Percentiles rank a stretch among this genome's conserved stretches.
Evolutionary conservation across 192 early-diverging fungal species (phyloP).

Genomic region (Linnemannia zychae): DNA sequence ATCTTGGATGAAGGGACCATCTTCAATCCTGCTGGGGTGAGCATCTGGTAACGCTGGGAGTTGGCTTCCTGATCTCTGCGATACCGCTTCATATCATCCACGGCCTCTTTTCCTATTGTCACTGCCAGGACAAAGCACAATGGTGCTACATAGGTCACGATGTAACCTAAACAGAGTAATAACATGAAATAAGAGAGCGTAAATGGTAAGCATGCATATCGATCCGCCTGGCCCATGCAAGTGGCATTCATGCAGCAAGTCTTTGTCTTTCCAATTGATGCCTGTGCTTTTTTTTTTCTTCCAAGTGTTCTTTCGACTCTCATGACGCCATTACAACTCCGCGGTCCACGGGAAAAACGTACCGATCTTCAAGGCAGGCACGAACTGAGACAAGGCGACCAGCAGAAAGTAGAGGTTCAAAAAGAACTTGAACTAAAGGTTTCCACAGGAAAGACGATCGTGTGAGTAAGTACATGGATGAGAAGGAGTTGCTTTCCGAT

Average conservation of each 20-base stretch:
- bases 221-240: neutral
- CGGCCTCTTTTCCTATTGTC: slow-evolving; percentile 93
- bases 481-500: neutral
- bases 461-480: neutral
- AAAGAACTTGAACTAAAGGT: slow-evolving; percentile 89
- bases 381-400: slow-evolving; percentile 93
- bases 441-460: neutral
- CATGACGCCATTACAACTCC: slow-evolving; percentile 7
- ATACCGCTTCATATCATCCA: slow-evolving; percentile 89
- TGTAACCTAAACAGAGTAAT: slow-evolving; percentile 70
- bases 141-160: slow-evolving; percentile 95
- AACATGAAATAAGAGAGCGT: slow-evolving; percentile 5
- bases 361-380: slow-evolving; percentile 88
- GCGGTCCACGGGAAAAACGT: slow-evolving; percentile 22
- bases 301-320: neutral
- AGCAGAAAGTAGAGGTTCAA: slow-evolving; percentile 96
- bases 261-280: neutral
- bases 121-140: slow-evolving; percentile 91
- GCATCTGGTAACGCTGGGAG: slow-evolving; percentile 80
- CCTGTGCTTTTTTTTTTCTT: slow-evolving; percentile 9
- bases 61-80: slow-evolving; percentile 92
- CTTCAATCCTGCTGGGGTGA: slow-evolving; percentile 64
- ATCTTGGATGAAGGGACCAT: slow-evolving; percentile 85
- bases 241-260: neutral
- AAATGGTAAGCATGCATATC: neutral